Base-by-base conservation (phyloP, 805 yeast genomes). In the Metschnikowia lachancei region DNA sequence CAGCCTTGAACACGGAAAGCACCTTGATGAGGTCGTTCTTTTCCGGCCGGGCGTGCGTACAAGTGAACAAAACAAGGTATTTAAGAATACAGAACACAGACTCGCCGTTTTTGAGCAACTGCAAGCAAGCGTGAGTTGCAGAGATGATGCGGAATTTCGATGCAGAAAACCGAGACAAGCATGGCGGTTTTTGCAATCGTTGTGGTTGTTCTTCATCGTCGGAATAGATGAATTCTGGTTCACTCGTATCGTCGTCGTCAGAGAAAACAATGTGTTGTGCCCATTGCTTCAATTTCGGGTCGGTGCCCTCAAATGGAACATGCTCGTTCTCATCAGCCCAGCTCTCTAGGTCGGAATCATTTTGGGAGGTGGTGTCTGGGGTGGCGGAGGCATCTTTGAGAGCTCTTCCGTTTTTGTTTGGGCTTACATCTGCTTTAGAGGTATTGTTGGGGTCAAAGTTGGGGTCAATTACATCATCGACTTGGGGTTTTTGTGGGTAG, bases 231-330 rank as follows among this genome's bases (percentile, higher is more conserved):
- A 32, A 14, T 1, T 47, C 54, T 0, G 57, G 46, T 20, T 60
- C 66, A 5, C 54, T 37, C 34, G 60, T 66, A 33, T 65, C 63
- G 36, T 65, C 63, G 36, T 62, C 66, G 16, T 63, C 66, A 0
- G 64, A 57, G 18, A 33, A 42, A 24, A 62, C 63, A 59, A 69
- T 62, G 38, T 59, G 72, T 13, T 45, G 36, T 8, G 61, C 55
- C 52, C 62, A 58, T 1, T 43, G 44, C 20, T 32, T 14, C 8
- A 17, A 16, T n/a, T 40, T n/a, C 4, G 40, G 35, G 19, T 31
- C 30, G 3, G 24, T 16, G 1, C 22, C 26, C 9, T 6, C 11
- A 16, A 1, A 24, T 8, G 14, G 32, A 6, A 17, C 3, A 8
- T 5, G 4, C 14, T 40, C 45, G 5, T 9, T 24, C 29, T 45